Base-by-base conservation (phyloP, 805 yeast genomes). In the Candida nanaspora region DNA sequence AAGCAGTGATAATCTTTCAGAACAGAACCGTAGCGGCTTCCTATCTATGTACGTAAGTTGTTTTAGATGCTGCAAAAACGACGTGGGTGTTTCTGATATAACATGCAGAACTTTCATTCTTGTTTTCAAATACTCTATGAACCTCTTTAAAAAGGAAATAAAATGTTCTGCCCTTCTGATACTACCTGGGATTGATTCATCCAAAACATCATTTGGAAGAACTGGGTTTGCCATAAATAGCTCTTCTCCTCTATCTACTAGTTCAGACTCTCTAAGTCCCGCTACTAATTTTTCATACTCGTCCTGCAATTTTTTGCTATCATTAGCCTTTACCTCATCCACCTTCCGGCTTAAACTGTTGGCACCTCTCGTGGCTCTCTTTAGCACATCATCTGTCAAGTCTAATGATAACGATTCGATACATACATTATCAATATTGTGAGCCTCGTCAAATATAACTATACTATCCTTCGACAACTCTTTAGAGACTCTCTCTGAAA, bases 51-150 rank as follows among this genome's bases (percentile, higher is more conserved):
- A 93, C 1, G 98, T 93, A 37, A 93, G 64, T 43, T 91, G 96
- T 57, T 91, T 89, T 56, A 94, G 65, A 68, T 93, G 98, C 56
- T 86, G 94, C 43, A 93, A 62, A 54, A 93, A 93, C 27, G 96
- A 87, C 4, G 80, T 76, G 0, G 99, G 98, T 0, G 98, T 93
- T 59, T 93, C 99, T n/a, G 96, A 86, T 33, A 93, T 88, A 29
- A 93, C 98, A 65, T 91, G 96, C 38, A 94, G 64, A 3, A 93
- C 96, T 65, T 93, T 94, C 98, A 93, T 93, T 63, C 98, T 78
- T 3, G 97, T 91, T 55, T 91, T 93, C 53, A 93, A 67, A 62
- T 93, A 93, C 56, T 93, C 99, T 25, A 93, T 86, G 50, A 93
- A 85, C 48, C 99, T 69, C 54, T 89, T 86, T 59, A 93, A 70